phyloP scores from a whole-genome alignment of 2,329 filamentous ascomycete species.

The Diplodia intermedia region DNA sequence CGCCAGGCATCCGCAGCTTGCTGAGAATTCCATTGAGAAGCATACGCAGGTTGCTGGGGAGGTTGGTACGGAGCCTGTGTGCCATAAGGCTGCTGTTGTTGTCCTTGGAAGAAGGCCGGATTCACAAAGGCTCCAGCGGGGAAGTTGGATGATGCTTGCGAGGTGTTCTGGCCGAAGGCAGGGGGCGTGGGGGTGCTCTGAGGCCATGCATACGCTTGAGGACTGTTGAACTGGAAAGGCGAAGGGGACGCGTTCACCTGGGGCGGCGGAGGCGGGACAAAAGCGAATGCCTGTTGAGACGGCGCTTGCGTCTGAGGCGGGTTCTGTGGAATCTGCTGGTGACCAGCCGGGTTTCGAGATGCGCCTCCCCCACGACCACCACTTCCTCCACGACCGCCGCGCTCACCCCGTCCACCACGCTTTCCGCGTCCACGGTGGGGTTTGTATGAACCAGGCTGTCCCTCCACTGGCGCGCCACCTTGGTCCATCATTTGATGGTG shows the following conservation, averaged over 20 bases:
- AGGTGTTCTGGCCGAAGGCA: constrained; percentile 22
- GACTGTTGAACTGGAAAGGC: constrained; percentile 30
- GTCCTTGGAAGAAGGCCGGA: constrained; percentile 41
- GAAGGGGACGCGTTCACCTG: constrained; percentile 8
- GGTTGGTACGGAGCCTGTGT: constrained; percentile 19
- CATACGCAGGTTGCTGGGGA: constrained; percentile 9
- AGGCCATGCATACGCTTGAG: constrained; percentile 32
- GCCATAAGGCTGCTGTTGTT: constrained; percentile 35
- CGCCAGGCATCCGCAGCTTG: constrained; percentile 28
- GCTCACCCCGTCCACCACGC: constrained; percentile 42
- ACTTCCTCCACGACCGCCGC: constrained; percentile 36
- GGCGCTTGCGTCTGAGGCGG: constrained; percentile 20
- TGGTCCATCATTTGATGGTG: constrained; percentile 51
- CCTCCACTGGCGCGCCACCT: constrained; percentile 47
- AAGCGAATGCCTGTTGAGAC: constrained; percentile 9
- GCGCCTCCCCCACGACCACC: constrained; percentile 40
- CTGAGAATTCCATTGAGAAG: constrained; percentile 21
- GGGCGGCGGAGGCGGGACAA: constrained; percentile 5
- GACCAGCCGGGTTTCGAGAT: constrained; percentile 10
- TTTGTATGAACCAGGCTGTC: constrained; percentile 43
- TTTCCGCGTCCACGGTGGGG: constrained; percentile 37
- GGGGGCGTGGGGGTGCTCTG: constrained; percentile 19
- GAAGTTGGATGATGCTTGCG: constrained; percentile 33
- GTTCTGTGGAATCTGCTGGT: constrained; percentile 10
- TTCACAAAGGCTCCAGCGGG: constrained; percentile 44